A percentile compares a stretch with the other conserved stretches of the same genome.
phyloP scores from a whole-genome alignment of 1,284 basidiomycete species.

The Trametes versicolor region DNA sequence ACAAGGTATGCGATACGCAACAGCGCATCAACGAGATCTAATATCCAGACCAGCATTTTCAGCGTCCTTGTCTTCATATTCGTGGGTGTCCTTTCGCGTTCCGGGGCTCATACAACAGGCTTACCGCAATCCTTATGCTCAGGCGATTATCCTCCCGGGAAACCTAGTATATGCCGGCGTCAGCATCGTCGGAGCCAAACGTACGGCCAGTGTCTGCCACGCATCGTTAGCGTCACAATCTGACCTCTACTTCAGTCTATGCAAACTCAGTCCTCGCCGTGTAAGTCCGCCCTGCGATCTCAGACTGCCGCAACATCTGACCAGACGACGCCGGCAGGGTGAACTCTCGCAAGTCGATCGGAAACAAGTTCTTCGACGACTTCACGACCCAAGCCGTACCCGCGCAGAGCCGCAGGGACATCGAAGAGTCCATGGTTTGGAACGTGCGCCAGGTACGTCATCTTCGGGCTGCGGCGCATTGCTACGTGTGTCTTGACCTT shows the following conservation, averaged over 20 bases:
- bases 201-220: too few species aligned
- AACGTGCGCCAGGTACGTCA: conserved; percentile 1
- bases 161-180: conserved; percentile 20
- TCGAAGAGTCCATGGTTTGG: conserved; percentile 6
- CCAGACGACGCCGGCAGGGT: conserved; percentile 1
- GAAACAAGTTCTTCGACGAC: conserved; percentile 4
- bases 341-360: conserved; percentile 21
- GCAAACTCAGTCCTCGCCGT: conserved; percentile 27
- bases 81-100: not conserved
- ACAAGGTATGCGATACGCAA: not conserved
- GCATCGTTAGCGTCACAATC: not conserved
- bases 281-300: conserved; percentile 4
- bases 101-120: not conserved
- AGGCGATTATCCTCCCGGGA: conserved; percentile 18
- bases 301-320: too few species aligned
- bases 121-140: not conserved
- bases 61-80: conserved; percentile 8
- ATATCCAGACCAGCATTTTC: not conserved
- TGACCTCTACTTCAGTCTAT: conserved; percentile 10
- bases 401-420: not conserved
- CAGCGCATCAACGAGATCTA: not conserved
- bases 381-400: not conserved
- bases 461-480: not conserved
- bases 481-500: not conserved
- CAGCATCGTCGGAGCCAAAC: conserved; percentile 24